Base-by-base conservation (phyloP, 805 yeast species). In the Teunomyces gatunensis region DNA sequence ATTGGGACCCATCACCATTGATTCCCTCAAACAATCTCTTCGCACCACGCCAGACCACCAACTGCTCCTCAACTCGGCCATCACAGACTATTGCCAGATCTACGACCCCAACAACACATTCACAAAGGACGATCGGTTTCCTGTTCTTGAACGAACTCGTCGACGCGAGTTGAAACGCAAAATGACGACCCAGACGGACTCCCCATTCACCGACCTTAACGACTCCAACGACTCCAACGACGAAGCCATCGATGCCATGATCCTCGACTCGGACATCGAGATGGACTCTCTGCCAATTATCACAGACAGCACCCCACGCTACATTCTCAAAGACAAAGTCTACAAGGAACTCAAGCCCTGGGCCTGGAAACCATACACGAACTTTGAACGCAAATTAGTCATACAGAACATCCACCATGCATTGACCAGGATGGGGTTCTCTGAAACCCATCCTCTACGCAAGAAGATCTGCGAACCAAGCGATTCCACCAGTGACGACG, bases 391-490 rank as follows among this genome's bases (percentile, higher is more conserved):
- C 34, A 49, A 48, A 7, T 53, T 67, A 45, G 59, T 73, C 20
- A 50, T 67, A 20, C 56, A 62, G 37, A 72, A 71, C 53, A 59
- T 65, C 44, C 59, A 69, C 51, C 59, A 63, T 40, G 75, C 76
- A 5, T 63, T 73, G 51, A 71, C 73, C 20, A 52, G 78, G 36
- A 54, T 71, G 36, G 78, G 77, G 18, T 73, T 59, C 48, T 69
- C 67, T 59, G 74, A 68, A 34, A 69, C 76, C 7, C 77, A 73
- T 51, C 77, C 78, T 5, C 58, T 72, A 44, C 55, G 78, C 34
- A 65, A 57, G 47, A 69, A 67, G 48, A 59, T 73, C 44, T 45
- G 53, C 41, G 48, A 47, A 9, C 46, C 36, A 9, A 68, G 60
- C 55, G 60, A 27, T 59, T 33, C 37, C 21, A 47, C 39, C 25